phyloP scores from a whole-genome alignment of 176 grass and related monocot species.

The Eleusine coracana region DNA sequence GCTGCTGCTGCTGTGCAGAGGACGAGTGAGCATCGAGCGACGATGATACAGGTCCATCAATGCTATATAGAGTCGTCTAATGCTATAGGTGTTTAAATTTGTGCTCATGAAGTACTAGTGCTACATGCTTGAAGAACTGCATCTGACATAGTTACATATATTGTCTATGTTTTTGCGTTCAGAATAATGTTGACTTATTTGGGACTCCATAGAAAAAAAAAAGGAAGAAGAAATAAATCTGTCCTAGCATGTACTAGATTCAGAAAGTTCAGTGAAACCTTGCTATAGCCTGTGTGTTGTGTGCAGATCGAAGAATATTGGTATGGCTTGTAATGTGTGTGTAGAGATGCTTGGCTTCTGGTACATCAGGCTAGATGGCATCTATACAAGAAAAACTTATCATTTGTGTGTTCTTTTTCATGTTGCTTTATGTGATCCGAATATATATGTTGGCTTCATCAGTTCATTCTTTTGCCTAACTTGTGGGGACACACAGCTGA shows the following conservation, averaged over 20 bases:
- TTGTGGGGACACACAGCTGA: background rate
- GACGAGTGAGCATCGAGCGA: background rate
- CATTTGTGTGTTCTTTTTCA: background rate
- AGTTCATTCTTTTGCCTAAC: slow-evolving; percentile 18
- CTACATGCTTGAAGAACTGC: background rate
- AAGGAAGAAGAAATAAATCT: background rate
- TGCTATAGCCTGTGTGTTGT: background rate
- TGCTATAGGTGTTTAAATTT: background rate
- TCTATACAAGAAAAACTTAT: background rate
- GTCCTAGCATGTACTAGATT: background rate
- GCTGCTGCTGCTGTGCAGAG: slow-evolving; percentile 22
- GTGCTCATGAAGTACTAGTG: background rate
- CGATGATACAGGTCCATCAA: background rate
- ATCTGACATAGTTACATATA: slow-evolving; percentile 5
- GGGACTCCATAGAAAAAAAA: background rate
- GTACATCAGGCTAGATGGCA: background rate
- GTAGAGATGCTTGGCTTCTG: background rate
- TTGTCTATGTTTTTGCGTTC: background rate
- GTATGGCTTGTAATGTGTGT: slow-evolving; percentile 1
- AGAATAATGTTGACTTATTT: background rate
- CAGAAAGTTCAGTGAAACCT: background rate
- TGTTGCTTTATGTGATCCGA: slow-evolving; percentile 11
- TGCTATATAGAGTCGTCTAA: background rate
- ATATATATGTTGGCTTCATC: slow-evolving; percentile 19
- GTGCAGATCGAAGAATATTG: slow-evolving; percentile 2